phyloP scores from a whole-genome alignment of 2,329 filamentous ascomycete genomes.

The Diplodia seriata region DNA sequence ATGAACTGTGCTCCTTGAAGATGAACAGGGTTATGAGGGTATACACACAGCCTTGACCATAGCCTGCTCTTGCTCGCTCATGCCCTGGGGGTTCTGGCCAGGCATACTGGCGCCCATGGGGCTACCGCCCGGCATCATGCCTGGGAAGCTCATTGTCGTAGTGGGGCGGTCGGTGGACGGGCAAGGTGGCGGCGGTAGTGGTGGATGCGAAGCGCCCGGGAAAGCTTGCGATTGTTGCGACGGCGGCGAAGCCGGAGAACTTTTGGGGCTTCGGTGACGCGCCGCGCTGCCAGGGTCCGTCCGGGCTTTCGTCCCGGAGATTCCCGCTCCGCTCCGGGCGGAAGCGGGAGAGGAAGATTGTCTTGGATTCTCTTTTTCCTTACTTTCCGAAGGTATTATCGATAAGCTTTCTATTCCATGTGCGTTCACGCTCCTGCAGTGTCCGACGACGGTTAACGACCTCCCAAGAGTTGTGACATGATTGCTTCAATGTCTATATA shows the following conservation, averaged over 20 bases:
- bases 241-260: constrained; percentile 17
- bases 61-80: constrained; percentile 55
- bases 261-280: constrained; percentile 28
- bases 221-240: background rate
- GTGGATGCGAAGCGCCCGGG: background rate
- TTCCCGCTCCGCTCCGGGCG: constrained; percentile 5
- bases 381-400: too few relatives aligned
- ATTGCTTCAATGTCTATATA: too few relatives aligned
- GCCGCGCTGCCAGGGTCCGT: constrained; percentile 1
- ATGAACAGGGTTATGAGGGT: background rate
- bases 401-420: too few relatives aligned
- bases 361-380: background rate
- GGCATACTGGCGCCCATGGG: constrained; percentile 26
- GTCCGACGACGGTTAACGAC: background rate
- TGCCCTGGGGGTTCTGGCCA: constrained; percentile 37
- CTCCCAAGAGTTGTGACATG: too few relatives aligned
- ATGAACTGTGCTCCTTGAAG: background rate
- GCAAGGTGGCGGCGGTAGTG: background rate
- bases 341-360: background rate
- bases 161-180: background rate
- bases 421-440: background rate
- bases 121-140: constrained; percentile 29
- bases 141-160: constrained; percentile 14
- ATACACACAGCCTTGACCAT: constrained; percentile 56
- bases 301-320: constrained; percentile 8